Evolutionary conservation across 768 basidiomycete species (phyloP), one percentile per base, ranked within the genome.

Genomic region (Collybiopsis confluens): DNA sequence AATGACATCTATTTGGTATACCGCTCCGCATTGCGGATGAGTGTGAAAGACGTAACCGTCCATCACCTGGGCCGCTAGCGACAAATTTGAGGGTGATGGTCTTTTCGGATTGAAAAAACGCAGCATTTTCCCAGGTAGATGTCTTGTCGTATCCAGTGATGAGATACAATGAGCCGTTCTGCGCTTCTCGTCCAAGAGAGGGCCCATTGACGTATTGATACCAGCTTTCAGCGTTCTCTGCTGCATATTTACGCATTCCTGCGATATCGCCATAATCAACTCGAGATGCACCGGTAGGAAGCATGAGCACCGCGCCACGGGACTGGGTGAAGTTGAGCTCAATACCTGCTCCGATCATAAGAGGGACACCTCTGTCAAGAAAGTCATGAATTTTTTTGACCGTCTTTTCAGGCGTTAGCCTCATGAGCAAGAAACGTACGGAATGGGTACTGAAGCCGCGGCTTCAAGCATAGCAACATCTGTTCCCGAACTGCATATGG

Each of bases 131-230:
- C 64, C 64, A 66, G 8, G 57, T 54, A 3, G 55, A 45, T 18
- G 60, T 60, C 45, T 66, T 65, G 43, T 64, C 61, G 36, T 59
- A 59, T 9, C 66, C 63, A 6, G 59, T 56, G 27, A 68, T 63
- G 15, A 68, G 61, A 37, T 64, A 59, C 11, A 68, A 33, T 16
- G 66, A 62, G 4, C 64, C 65, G 44, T 63, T 65, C 30, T 52
- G 52, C 13, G 57, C 44, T 21, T 45, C 30, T 21, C 58, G 45
- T 4, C 59, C 63, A 18, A 54, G 53, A 10, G 18, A 40, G 15
- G 43, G 30, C 13, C 30, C 54, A 16, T 52, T 58, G 2, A 45
- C 52, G 36, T 58, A 64, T 35, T 56, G 30, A 37, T 62, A 62
- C 59, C 59, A 60, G 27, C 23, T 47, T 20, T 57, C 38, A 5